Percentiles rank a stretch among this genome's conserved stretches.
phyloP scores from a whole-genome alignment of 73 alveolate species.

The Paramecium tetraurelia region DNA sequence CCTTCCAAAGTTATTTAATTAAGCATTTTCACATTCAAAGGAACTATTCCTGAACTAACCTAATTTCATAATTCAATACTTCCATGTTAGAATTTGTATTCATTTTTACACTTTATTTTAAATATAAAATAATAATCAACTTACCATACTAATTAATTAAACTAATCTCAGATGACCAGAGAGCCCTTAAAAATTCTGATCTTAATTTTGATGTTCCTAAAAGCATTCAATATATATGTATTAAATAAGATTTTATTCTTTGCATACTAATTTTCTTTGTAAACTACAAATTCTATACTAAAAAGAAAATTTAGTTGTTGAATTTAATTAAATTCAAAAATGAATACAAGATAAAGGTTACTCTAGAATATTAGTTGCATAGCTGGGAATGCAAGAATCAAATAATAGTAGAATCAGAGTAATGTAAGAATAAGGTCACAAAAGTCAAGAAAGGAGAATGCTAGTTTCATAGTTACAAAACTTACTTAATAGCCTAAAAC shows the following conservation, averaged over 20 bases:
- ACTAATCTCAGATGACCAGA: background rate
- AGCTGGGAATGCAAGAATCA: background rate
- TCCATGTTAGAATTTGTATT: background rate
- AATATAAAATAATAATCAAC: background rate
- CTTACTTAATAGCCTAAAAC: background rate
- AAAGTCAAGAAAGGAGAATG: background rate
- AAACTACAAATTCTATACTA: background rate
- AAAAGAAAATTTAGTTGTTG: constrained; percentile 3
- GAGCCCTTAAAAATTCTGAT: background rate
- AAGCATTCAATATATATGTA: too few species aligned
- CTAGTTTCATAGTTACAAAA: background rate
- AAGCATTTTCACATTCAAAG: background rate
- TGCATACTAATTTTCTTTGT: background rate
- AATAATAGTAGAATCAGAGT: background rate
- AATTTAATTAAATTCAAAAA: constrained; percentile 13
- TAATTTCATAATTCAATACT: background rate
- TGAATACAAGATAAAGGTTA: background rate
- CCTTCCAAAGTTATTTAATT: background rate
- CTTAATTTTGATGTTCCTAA: too few species aligned
- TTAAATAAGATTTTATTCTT: background rate
- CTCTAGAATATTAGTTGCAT: background rate
- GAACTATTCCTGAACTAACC: background rate
- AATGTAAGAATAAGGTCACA: background rate
- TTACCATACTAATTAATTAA: background rate
- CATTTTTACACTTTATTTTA: background rate